Evolutionary conservation across 345 rosid species (phyloP), one percentile per base, ranked within the genome.

Genomic region (Eucalyptus grandis): DNA sequence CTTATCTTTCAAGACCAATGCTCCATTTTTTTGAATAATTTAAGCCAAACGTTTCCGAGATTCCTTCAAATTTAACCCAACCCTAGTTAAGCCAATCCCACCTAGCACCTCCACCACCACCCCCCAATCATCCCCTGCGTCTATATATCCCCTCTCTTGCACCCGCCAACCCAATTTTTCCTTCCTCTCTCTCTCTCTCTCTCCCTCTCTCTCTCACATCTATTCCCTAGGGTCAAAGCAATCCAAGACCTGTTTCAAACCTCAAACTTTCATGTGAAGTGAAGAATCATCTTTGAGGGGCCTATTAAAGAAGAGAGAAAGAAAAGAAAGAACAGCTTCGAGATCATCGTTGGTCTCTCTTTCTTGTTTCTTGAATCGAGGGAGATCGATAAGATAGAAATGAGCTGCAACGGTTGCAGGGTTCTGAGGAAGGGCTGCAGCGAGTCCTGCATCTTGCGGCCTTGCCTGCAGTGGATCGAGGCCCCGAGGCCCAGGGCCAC

Each of bases 351-450:
- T 40, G 47, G 83, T 21, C 83, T 40, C 26, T 21, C 31, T 31
- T 69, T 10, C 24, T 69, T 34, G 82, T 69, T 34, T 77, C 47
- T 77, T 77, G 46, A 77, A 77, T 21, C 44, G 14, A 43, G 83
- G 24, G 47, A 77, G 83, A 51, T 51, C 44, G 37, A 54, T 19
- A 49, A 50, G 3, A 56, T 56, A 24, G 62, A 22, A 37, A 98
- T 98, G 99, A 98, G 99, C 80, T 98, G 99, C 96, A 98, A 96
- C 94, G 99, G 99, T 2, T 98, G 99, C 92, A 92, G 99, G 90
- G 99, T 98, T 49, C 92, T 98, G 24, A 96, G 99, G 30, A 98
- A 98, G 90, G 99, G 99, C 7, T 98, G 99, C 95, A 96, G 99
- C 87, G 99, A 98, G 90, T 92, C 93, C 22, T 98, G 99, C 89